These are phyloP conservation scores for Phytophthora cajani DNA, from an alignment of 352 stramenopile species.

Conservation along the genomic window DNA sequence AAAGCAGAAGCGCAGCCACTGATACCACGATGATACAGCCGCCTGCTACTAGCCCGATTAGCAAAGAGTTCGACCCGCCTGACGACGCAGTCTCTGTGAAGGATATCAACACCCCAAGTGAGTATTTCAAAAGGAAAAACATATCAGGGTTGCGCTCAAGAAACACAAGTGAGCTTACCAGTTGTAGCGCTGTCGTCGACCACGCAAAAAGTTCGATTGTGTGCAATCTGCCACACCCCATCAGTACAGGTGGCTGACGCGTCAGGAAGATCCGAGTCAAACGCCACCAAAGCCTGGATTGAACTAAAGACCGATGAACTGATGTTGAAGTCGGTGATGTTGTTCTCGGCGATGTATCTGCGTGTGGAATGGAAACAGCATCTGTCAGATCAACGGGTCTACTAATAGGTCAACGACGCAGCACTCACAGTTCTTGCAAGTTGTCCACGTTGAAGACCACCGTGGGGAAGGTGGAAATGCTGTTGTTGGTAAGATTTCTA, in stretches of 20 bases:
- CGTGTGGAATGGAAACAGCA: not conserved
- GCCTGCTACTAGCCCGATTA: constrained; percentile 34
- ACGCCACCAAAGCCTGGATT: constrained; percentile 28
- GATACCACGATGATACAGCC: constrained; percentile 31
- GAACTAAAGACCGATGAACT: constrained; percentile 34
- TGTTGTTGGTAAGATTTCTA: constrained; percentile 47
- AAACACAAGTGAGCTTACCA: constrained; percentile 11
- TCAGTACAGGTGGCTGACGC: constrained; percentile 27
- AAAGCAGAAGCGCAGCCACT: constrained; percentile 15
- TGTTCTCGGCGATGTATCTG: constrained; percentile 34
- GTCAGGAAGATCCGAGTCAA: constrained; percentile 31
- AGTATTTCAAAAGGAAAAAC: not conserved
- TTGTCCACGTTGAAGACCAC: constrained; percentile 45
- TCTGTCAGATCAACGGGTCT: not conserved
- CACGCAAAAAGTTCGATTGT: constrained; percentile 40
- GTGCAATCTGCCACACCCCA: constrained; percentile 35
- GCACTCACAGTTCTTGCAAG: constrained; percentile 36
- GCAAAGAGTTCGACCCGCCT: constrained; percentile 16
- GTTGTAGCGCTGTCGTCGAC: constrained; percentile 12
- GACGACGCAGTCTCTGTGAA: constrained; percentile 21
- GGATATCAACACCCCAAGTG: not conserved
- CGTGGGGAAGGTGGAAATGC: constrained; percentile 35
- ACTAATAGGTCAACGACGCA: too few relatives aligned
- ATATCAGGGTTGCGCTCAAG: not conserved
- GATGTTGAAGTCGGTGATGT: constrained; percentile 46